phyloP scores from a whole-genome alignment of 805 yeast species.

The Cyberlindnera meyerae region DNA sequence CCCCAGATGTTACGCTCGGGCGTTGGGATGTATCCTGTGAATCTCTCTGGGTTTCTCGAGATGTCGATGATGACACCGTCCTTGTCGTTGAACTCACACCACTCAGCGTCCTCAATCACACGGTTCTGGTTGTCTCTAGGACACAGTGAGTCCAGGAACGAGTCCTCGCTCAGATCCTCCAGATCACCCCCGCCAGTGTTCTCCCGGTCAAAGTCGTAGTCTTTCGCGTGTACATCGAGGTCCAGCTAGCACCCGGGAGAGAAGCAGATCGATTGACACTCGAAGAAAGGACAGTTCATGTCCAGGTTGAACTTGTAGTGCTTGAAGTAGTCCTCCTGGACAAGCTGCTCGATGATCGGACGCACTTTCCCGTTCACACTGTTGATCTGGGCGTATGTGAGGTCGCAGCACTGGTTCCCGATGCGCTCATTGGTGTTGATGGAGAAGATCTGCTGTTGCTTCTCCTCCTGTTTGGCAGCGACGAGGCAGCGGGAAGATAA shows the following conservation, averaged over 20 bases:
- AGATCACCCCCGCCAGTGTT: constrained; percentile 38
- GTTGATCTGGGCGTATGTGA: constrained; percentile 44
- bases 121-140: constrained; percentile 25
- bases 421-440: constrained; percentile 16
- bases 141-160: constrained; percentile 36
- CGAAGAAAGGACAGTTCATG: constrained; percentile 81
- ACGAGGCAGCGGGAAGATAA: constrained; percentile 1
- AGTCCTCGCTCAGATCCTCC: constrained; percentile 33
- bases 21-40: constrained; percentile 92
- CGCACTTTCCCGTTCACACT: constrained; percentile 46
- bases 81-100: constrained; percentile 64
- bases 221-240: constrained; percentile 26
- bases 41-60: constrained; percentile 87
- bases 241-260: constrained; percentile 27
- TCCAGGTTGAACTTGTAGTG: constrained; percentile 70
- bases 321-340: constrained; percentile 75
- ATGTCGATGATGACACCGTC: constrained; percentile 82
- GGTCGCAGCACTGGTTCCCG: constrained; percentile 31
- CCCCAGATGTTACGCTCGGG: constrained; percentile 92
- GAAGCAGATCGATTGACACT: constrained; percentile 44
- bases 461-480: too few species aligned
- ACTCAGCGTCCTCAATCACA: constrained; percentile 47
- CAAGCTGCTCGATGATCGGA: constrained; percentile 53
- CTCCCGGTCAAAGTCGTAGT: constrained; percentile 23
- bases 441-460: constrained; percentile 16